A percentile compares a stretch with the other conserved stretches of the same genome.
Conservation (phyloP, 2,329 filamentous ascomycete genomes). For the Colletotrichum musae region DNA sequence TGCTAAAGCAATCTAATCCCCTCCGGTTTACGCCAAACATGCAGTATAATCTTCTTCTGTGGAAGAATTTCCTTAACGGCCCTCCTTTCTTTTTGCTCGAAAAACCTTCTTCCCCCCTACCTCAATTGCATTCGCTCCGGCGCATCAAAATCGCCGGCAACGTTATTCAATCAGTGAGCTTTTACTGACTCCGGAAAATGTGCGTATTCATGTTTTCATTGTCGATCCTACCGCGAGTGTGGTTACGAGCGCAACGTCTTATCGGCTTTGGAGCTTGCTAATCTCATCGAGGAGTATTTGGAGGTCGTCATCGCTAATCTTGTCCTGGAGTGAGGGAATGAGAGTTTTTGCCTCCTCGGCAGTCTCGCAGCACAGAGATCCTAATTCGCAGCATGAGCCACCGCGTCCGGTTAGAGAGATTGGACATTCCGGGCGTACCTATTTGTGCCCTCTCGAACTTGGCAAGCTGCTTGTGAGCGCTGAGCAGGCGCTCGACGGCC, state of each 20-base stretch:
- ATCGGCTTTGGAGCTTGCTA: conserved; percentile 76
- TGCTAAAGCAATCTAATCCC: conserved; percentile 39
- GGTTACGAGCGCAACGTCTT: conserved; percentile 19
- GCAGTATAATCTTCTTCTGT: conserved; percentile 32
- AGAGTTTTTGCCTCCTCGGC: conserved; percentile 97
- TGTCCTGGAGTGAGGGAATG: conserved; percentile 89
- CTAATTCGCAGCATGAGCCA: conserved; percentile 61
- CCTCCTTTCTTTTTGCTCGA: conserved; percentile 15
- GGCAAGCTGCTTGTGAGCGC: conserved; percentile 83
- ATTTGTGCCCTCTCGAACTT: conserved; percentile 95
- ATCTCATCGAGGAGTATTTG: conserved; percentile 92
- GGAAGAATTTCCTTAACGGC: conserved; percentile 27
- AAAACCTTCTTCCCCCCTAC: background rate
- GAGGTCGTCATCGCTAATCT: conserved; percentile 91
- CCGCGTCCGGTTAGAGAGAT: background rate
- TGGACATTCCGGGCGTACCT: conserved; percentile 66
- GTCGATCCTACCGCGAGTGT: too few relatives aligned
- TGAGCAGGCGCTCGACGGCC: conserved; percentile 90
- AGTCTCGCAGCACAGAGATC: conserved; percentile 91
- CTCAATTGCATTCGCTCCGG: background rate
- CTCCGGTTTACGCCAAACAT: conserved; percentile 41
- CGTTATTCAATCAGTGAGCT: too few relatives aligned
- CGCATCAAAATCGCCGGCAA: background rate
- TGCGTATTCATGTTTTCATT: too few relatives aligned
- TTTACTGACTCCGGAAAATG: too few relatives aligned